A percentile compares a stretch with the other conserved stretches of the same genome.
Conservation (phyloP, 2,329 filamentous ascomycete species). For the Coleophoma eucalyptorum region DNA sequence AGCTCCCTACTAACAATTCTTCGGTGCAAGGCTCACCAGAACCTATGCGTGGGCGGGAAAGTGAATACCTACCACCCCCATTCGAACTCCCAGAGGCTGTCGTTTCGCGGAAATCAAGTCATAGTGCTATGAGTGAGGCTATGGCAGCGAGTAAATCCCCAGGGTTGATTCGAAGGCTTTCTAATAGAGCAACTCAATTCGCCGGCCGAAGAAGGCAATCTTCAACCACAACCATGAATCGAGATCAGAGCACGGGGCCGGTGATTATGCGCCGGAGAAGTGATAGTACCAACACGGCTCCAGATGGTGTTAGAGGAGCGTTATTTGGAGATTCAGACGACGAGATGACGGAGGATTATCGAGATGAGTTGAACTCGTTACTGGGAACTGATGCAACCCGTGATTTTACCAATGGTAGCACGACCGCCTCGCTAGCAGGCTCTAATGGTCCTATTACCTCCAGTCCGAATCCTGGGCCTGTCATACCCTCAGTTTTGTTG, state of each 20-base stretch:
- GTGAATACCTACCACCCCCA: conserved; percentile 47
- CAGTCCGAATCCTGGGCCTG: conserved; percentile 53
- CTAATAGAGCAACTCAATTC: conserved; percentile 72
- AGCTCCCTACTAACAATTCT: conserved; percentile 51
- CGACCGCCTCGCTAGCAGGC: conserved; percentile 42
- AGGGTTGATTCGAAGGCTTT: conserved; percentile 77
- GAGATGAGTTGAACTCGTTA: conserved; percentile 41
- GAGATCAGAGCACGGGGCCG: conserved; percentile 86
- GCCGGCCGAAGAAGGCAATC: conserved; percentile 68
- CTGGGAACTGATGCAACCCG: conserved; percentile 38
- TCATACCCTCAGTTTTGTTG: conserved; percentile 72
- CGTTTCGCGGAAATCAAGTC: conserved; percentile 54
- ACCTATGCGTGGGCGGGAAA: conserved; percentile 49
- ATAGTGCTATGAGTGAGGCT: conserved; percentile 61
- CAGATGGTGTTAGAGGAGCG: conserved; percentile 39
- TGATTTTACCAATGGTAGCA: conserved; percentile 45
- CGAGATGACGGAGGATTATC: conserved; percentile 46
- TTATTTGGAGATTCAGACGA: conserved; percentile 52
- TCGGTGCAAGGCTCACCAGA: conserved; percentile 68
- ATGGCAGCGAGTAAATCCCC: conserved; percentile 54
- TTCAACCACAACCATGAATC: conserved; percentile 70
- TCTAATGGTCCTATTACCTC: conserved; percentile 35
- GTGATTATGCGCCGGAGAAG: conserved; percentile 83
- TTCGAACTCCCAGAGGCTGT: conserved; percentile 74
- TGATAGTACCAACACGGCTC: conserved; percentile 76